These are phyloP conservation scores for Sicyos edulis DNA, from an alignment of 306 rosid genomes.

Conservation along the genomic window DNA sequence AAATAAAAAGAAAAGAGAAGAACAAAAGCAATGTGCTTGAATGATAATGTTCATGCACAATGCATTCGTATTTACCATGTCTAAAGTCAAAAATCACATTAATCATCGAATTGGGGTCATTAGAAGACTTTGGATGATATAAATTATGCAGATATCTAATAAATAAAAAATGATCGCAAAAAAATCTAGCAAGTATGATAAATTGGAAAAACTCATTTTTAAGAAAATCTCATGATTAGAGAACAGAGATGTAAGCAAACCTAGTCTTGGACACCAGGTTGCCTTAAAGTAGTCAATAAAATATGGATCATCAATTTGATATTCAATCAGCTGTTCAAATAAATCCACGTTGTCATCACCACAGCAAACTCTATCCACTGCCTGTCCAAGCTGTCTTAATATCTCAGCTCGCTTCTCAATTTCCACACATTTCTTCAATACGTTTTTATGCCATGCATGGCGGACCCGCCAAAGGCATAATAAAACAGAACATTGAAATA, in stretches of 20 bases:
- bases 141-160: not conserved
- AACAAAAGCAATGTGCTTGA: not conserved
- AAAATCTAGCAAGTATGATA: not conserved
- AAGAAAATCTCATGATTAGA: conserved; percentile 2
- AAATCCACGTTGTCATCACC: conserved; percentile 42
- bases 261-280: conserved; percentile 74
- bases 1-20: not conserved
- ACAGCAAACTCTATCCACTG: conserved; percentile 50
- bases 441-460: conserved; percentile 77
- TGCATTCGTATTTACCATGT: not conserved
- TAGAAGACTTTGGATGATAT: not conserved
- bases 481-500: conserved; percentile 72
- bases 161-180: not conserved
- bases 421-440: conserved; percentile 48
- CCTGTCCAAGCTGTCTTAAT: conserved; percentile 49
- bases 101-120: not conserved
- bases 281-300: conserved; percentile 86
- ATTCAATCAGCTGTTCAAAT: conserved; percentile 65
- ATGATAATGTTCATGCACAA: conserved; percentile 4
- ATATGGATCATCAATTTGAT: conserved; percentile 56
- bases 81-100: not conserved
- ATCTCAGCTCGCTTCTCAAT: conserved; percentile 57
- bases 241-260: conserved; percentile 34
- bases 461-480: conserved; percentile 78
- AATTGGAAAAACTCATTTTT: not conserved